These are phyloP conservation scores for Dactylella cylindrospora DNA, from an alignment of 2,329 filamentous ascomycete species.

Conservation along the genomic window DNA sequence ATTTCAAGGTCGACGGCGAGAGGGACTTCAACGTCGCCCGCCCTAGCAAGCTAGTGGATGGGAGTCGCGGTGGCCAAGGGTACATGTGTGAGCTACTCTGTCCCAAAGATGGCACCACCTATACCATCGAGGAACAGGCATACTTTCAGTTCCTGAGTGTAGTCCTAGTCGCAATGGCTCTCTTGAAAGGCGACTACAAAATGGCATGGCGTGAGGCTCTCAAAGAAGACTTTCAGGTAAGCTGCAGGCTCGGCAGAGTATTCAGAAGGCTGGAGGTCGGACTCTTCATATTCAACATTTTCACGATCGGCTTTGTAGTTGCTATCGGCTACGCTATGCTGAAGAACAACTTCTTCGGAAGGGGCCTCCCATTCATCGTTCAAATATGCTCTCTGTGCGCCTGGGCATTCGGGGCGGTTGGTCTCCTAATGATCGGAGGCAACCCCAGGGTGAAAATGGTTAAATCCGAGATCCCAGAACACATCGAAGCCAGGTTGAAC, in stretches of 20 bases:
- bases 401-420: slow-evolving; percentile 22
- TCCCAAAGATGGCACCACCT: slow-evolving; percentile 20
- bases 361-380: slow-evolving; percentile 10
- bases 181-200: slow-evolving; percentile 12
- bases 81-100: slow-evolving; percentile 28
- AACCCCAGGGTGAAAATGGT: slow-evolving; percentile 24
- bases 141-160: slow-evolving; percentile 22
- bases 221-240: slow-evolving; percentile 13
- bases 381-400: slow-evolving; percentile 21
- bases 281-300: slow-evolving; percentile 11
- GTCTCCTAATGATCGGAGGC: slow-evolving; percentile 27
- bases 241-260: slow-evolving; percentile 7
- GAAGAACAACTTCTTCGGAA: slow-evolving; percentile 10
- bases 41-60: slow-evolving; percentile 26
- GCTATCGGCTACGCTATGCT: slow-evolving; percentile 19
- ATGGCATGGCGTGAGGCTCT: slow-evolving; percentile 2
- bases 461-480: slow-evolving; percentile 5
- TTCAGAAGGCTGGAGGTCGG: slow-evolving; percentile 6
- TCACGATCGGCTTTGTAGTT: slow-evolving; percentile 9
- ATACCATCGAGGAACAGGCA: slow-evolving; percentile 32
- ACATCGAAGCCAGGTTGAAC: slow-evolving; percentile 13
- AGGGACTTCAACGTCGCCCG: slow-evolving; percentile 17
- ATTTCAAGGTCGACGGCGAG: slow-evolving; percentile 5
- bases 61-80: slow-evolving; percentile 17
- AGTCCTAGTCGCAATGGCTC: slow-evolving; percentile 11